These are phyloP conservation scores for Nothopassalora personata DNA, from an alignment of 2,329 filamentous ascomycete genomes.

Conservation along the genomic window DNA sequence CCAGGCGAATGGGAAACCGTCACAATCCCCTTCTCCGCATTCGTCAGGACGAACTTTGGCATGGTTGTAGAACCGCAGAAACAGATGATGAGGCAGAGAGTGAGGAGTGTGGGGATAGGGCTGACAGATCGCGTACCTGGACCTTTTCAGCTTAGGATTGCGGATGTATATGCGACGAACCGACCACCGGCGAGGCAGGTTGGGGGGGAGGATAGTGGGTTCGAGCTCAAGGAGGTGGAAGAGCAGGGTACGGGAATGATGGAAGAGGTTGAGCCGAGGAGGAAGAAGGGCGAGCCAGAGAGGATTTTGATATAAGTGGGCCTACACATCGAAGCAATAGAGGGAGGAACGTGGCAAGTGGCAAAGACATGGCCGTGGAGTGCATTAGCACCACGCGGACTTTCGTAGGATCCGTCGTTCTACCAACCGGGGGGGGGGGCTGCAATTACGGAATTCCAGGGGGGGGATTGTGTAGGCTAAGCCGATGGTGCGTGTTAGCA, in stretches of 20 bases:
- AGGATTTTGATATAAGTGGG: conserved; percentile 32
- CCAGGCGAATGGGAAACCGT: conserved; percentile 92
- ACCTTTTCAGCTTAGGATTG: conserved; percentile 79
- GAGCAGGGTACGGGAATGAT: conserved; percentile 24
- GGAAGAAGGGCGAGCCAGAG: conserved; percentile 32
- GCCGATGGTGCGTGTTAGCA: too few species aligned
- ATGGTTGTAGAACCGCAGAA: conserved; percentile 88
- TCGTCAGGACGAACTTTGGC: conserved; percentile 91
- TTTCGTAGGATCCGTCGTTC: too few species aligned
- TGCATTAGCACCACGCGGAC: too few species aligned
- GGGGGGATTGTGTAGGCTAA: too few species aligned
- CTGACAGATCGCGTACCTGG: conserved; percentile 85
- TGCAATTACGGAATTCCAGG: too few species aligned
- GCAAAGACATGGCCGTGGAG: too few species aligned
- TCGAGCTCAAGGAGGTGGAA: conserved; percentile 25
- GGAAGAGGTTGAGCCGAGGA: conserved; percentile 28
- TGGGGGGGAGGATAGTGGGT: conserved; percentile 28
- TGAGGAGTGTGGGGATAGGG: conserved; percentile 79
- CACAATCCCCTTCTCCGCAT: conserved; percentile 84
- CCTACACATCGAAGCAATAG: too few species aligned
- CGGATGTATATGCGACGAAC: conserved; percentile 89
- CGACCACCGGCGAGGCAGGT: conserved; percentile 37
- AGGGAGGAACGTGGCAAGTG: too few species aligned
- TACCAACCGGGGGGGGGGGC: too few species aligned
- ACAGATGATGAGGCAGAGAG: conserved; percentile 79